Conservation (phyloP, 2,329 filamentous ascomycete species). For the Hirsutella thompsonii region DNA sequence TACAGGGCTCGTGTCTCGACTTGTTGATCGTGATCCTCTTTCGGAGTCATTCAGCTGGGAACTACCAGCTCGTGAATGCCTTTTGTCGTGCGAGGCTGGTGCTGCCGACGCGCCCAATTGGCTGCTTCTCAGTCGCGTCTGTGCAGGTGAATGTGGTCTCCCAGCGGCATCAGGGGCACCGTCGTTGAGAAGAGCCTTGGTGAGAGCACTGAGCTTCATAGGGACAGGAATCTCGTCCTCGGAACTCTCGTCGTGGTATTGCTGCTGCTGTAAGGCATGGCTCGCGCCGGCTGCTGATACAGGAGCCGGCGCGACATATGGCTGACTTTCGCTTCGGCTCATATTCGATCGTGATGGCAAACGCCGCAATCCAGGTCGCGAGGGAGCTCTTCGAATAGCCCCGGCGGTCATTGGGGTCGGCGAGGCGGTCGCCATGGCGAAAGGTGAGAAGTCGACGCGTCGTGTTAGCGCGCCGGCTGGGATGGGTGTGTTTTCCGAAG, state of each 20-base stretch:
- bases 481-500: constrained; percentile 4
- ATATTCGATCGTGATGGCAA: constrained; percentile 32
- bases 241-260: constrained; percentile 63
- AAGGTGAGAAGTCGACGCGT: constrained; percentile 6
- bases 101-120: constrained; percentile 28
- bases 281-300: neutral
- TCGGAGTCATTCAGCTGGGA: constrained; percentile 22
- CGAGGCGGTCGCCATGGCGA: constrained; percentile 36
- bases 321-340: constrained; percentile 32
- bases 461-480: neutral
- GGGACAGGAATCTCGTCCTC: constrained; percentile 88
- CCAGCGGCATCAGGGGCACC: constrained; percentile 34
- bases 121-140: constrained; percentile 35
- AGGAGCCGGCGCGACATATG: constrained; percentile 15
- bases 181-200: constrained; percentile 68
- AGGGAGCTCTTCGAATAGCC: constrained; percentile 38
- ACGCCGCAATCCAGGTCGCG: constrained; percentile 41
- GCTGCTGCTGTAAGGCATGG: constrained; percentile 21
- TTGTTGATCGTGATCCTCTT: constrained; percentile 25
- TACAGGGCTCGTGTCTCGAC: constrained; percentile 36
- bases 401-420: constrained; percentile 42
- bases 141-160: constrained; percentile 29
- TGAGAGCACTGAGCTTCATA: constrained; percentile 87
- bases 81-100: constrained; percentile 23
- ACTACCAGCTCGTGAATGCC: constrained; percentile 35